Conservation (phyloP, 2,329 filamentous ascomycete species). For the Purpureocillium lavendulum region DNA sequence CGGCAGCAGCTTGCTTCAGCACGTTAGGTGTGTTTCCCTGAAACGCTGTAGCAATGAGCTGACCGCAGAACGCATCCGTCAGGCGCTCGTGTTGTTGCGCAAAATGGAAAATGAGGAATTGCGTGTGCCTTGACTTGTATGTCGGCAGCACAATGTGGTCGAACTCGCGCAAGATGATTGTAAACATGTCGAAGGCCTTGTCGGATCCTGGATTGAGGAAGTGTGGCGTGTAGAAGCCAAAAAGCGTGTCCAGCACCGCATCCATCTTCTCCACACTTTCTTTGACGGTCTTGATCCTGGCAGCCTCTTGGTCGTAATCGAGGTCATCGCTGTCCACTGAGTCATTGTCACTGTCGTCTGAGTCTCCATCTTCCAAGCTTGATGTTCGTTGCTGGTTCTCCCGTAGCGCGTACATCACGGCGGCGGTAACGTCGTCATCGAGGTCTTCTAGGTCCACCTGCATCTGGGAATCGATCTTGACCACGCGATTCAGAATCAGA, state of each 20-base stretch:
- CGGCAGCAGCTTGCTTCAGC: constrained; percentile 74
- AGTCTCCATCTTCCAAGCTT: constrained; percentile 41
- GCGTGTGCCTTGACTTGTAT: constrained; percentile 84
- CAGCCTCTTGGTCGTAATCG: constrained; percentile 54
- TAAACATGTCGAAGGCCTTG: constrained; percentile 63
- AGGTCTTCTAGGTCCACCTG: constrained; percentile 88
- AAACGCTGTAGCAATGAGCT: constrained; percentile 44
- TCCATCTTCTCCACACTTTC: constrained; percentile 88
- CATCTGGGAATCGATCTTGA: constrained; percentile 93
- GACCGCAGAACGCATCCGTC: constrained; percentile 74
- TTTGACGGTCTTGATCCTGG: constrained; percentile 62
- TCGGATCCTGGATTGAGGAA: constrained; percentile 63
- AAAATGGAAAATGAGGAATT: constrained; percentile 95
- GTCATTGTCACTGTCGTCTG: constrained; percentile 61
- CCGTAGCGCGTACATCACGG: constrained; percentile 48
- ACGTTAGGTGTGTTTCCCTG: constrained; percentile 62
- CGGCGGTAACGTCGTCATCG: constrained; percentile 77
- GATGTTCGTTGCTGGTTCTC: constrained; percentile 14
- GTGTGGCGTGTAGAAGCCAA: constrained; percentile 68
- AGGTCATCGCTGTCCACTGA: constrained; percentile 64
- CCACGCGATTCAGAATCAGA: constrained; percentile 74
- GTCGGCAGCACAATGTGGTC: constrained; percentile 81
- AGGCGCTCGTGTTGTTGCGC: constrained; percentile 72
- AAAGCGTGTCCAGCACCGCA: constrained; percentile 78
- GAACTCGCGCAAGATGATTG: constrained; percentile 78